Evolutionary conservation across 2,329 filamentous ascomycete species (phyloP), one percentile per base, ranked within the genome.

Genomic region (Eurotiales sp.): DNA sequence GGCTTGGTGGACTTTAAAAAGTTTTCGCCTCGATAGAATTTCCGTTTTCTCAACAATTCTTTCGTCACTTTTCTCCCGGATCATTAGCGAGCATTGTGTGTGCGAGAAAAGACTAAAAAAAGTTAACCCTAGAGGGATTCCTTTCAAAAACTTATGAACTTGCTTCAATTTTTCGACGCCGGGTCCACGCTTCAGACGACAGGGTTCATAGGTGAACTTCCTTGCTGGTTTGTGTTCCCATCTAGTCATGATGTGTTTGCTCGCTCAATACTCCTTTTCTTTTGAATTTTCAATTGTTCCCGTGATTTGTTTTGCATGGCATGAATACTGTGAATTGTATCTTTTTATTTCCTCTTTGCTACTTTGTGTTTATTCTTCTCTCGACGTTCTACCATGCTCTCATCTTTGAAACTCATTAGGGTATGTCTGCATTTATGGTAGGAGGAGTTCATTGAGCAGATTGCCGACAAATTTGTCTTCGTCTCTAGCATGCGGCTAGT

Each of bases 1-100:
- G 58, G 59, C 60, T 57, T 55, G 52, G 58, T 56, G 59, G 62
- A 58, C n/a, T n/a, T 59, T 59, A 56, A 61, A 60, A 63, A 62
- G 56, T 59, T 58, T 55, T 56, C 59, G 59, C 61, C 62, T 59
- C 59, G 58, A 69, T 69, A 70, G 66, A 70, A 51, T 54, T 59
- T 55, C 55, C 53, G 41, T 56, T 55, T 58, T 61, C 57, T 51
- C 56, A 56, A 55, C 54, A 56, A 58, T 58, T 53, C 49, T 19
- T 48, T 30, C 29, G 25, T 52, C 23, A 23, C 12, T 46, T n/a
- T n/a, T n/a, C n/a, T 47, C 34, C 17, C 44, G 27, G 32, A 40
- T 58, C 61, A 49, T 62, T 60, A 62, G 56, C 55, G 60, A 64
- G 59, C 64, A 63, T 61, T 59, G n/a, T 61, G 58, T 58, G 58